Evolutionary conservation across 1,139 yeast species (phyloP).

Genomic region (Saccharomycopsis hybrid): DNA sequence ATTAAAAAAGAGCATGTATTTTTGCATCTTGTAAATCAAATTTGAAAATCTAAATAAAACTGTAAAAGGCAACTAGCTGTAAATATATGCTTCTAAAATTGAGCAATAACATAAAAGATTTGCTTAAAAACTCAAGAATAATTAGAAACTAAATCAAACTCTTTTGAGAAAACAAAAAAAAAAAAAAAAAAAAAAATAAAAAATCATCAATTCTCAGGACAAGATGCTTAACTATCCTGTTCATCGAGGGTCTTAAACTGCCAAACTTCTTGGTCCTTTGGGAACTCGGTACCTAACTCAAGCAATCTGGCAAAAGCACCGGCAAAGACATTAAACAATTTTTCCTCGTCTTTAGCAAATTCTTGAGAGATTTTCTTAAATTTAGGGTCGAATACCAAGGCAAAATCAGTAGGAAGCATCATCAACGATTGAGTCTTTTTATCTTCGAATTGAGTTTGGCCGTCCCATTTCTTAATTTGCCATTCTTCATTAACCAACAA

Average conservation of each 20-base stretch:
- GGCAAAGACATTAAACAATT: constrained; percentile 68
- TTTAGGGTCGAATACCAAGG: constrained; percentile 58
- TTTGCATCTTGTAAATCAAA: no score
- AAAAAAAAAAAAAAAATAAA: no score
- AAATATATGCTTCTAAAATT: no score
- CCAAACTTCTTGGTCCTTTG: constrained; percentile 39
- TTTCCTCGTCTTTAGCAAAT: constrained; percentile 66
- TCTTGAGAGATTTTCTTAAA: constrained; percentile 61
- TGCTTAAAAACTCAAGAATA: no score
- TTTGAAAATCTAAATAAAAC: no score
- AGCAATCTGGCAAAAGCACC: constrained; percentile 61
- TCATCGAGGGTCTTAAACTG: constrained; percentile 68
- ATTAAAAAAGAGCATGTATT: no score
- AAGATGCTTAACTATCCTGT: constrained; percentile 32
- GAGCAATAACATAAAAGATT: no score
- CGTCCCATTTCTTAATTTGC: constrained; percentile 64
- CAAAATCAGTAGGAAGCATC: constrained; percentile 89
- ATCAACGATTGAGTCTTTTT: constrained; percentile 63
- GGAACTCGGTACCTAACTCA: constrained; percentile 68
- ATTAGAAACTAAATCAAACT: no score
- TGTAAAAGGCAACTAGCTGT: no score
- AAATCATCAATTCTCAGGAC: no score
- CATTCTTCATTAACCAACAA: constrained; percentile 68
- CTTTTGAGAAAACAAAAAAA: no score
- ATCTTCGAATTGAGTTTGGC: constrained; percentile 73